Evolutionary conservation across 495 filamentous ascomycete genomes (phyloP).

Genomic region (Penicillium egyptiacum): DNA sequence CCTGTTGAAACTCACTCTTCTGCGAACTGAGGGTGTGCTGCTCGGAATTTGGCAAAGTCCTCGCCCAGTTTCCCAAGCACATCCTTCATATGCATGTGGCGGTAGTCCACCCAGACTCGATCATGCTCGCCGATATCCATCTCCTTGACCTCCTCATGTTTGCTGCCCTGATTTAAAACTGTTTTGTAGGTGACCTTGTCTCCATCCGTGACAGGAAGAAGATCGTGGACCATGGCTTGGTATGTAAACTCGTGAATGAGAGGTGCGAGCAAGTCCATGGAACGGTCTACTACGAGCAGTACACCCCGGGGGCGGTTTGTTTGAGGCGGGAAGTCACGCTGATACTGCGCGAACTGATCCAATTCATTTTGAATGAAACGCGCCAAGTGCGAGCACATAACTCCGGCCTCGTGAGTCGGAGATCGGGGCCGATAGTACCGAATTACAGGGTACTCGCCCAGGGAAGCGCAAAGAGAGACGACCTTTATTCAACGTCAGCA

Average conservation of each 20-base stretch:
- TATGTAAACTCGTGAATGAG: constrained; percentile 96
- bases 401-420: constrained; percentile 78
- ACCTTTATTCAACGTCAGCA: constrained; percentile 57
- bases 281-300: constrained; percentile 83
- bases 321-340: constrained; percentile 79
- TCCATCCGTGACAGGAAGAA: constrained; percentile 81
- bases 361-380: constrained; percentile 90
- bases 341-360: constrained; percentile 77
- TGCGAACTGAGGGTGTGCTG: constrained; percentile 91
- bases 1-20: constrained; percentile 50
- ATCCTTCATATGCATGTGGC: constrained; percentile 97
- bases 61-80: constrained; percentile 89
- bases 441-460: constrained; percentile 87
- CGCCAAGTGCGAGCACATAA: constrained; percentile 83
- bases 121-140: constrained; percentile 89
- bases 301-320: constrained; percentile 79
- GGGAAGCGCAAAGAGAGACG: constrained; percentile 74
- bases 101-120: constrained; percentile 87
- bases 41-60: constrained; percentile 89
- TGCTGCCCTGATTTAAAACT: constrained; percentile 65
- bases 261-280: constrained; percentile 86
- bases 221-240: constrained; percentile 94
- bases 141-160: constrained; percentile 74
- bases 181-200: constrained; percentile 87
- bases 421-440: constrained; percentile 80